These are phyloP conservation scores for Trichothecium roseum DNA, from an alignment of 2,329 filamentous ascomycete genomes.

Conservation along the genomic window DNA sequence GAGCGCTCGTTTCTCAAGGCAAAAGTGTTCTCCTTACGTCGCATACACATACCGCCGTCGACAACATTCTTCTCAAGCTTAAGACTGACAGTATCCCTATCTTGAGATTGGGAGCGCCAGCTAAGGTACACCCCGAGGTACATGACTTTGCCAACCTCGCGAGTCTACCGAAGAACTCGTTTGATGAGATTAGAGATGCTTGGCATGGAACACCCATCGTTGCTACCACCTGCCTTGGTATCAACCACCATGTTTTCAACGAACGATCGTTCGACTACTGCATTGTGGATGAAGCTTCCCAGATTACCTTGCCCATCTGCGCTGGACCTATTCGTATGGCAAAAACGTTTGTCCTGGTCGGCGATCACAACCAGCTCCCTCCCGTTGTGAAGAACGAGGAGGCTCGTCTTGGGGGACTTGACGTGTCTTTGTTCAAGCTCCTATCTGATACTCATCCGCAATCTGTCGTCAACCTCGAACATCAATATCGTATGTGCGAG, in stretches of 20 bases:
- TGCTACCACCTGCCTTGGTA: slow-evolving; percentile 87
- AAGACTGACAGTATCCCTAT: slow-evolving; percentile 67
- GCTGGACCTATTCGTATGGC: slow-evolving; percentile 90
- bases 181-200: slow-evolving; percentile 73
- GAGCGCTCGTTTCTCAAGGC: slow-evolving; percentile 74
- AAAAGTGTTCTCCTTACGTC: slow-evolving; percentile 91
- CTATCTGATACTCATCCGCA: slow-evolving; percentile 80
- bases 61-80: slow-evolving; percentile 94
- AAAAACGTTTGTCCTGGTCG: slow-evolving; percentile 85
- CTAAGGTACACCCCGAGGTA: slow-evolving; percentile 83
- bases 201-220: slow-evolving; percentile 86
- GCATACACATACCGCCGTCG: slow-evolving; percentile 94
- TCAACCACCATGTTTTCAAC: slow-evolving; percentile 80
- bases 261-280: slow-evolving; percentile 93
- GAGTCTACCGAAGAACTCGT: slow-evolving; percentile 59
- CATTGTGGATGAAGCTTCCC: slow-evolving; percentile 95
- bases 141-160: slow-evolving; percentile 76
- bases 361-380: slow-evolving; percentile 92
- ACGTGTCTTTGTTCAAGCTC: slow-evolving; percentile 88
- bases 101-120: slow-evolving; percentile 72
- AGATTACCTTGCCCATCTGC: slow-evolving; percentile 93
- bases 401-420: slow-evolving; percentile 74
- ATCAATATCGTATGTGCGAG: slow-evolving; percentile 97
- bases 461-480: slow-evolving; percentile 83
- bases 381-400: slow-evolving; percentile 89